Evolutionary conservation across 2,329 filamentous ascomycete species (phyloP).

Genomic region (Pseudopyricularia cyperi): DNA sequence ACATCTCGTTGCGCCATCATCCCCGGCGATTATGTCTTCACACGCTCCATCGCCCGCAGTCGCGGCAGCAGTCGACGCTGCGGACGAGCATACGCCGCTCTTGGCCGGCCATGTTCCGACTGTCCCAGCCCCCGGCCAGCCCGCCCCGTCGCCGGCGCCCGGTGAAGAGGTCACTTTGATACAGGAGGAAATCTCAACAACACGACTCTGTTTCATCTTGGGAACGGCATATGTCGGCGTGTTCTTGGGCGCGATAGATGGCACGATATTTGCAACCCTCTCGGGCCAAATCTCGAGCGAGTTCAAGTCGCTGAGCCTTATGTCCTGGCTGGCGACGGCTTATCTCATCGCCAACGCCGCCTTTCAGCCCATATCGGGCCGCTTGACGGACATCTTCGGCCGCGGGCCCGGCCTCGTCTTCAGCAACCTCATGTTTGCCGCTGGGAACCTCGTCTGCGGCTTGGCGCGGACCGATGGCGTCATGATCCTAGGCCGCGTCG

Average conservation of each 20-base stretch:
- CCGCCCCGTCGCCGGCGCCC: slow-evolving; percentile 6
- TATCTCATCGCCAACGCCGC: slow-evolving; percentile 84
- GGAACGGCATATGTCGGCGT: slow-evolving; percentile 45
- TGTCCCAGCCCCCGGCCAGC: neutral
- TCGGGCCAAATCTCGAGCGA: slow-evolving; percentile 72
- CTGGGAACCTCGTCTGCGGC: slow-evolving; percentile 72
- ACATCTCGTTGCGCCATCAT: neutral
- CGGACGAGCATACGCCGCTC: slow-evolving; percentile 8
- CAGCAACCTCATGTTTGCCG: slow-evolving; percentile 67
- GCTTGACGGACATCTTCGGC: slow-evolving; percentile 80
- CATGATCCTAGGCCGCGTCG: slow-evolving; percentile 66
- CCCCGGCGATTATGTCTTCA: neutral
- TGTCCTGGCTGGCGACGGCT: slow-evolving; percentile 79
- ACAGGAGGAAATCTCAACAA: slow-evolving; percentile 32
- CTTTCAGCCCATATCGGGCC: slow-evolving; percentile 72
- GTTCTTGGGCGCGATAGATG: slow-evolving; percentile 55
- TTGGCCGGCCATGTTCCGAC: slow-evolving; percentile 4
- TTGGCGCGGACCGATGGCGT: slow-evolving; percentile 49
- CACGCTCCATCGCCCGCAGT: neutral
- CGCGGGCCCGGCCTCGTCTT: slow-evolving; percentile 66
- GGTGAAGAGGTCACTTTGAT: slow-evolving; percentile 33
- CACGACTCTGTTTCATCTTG: slow-evolving; percentile 39
- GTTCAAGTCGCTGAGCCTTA: slow-evolving; percentile 66
- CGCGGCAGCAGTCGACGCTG: neutral
- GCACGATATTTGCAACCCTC: slow-evolving; percentile 75